Evolutionary conservation across 1,284 basidiomycete species (phyloP).

Genomic region (Melampsora abietis-canadensis): DNA sequence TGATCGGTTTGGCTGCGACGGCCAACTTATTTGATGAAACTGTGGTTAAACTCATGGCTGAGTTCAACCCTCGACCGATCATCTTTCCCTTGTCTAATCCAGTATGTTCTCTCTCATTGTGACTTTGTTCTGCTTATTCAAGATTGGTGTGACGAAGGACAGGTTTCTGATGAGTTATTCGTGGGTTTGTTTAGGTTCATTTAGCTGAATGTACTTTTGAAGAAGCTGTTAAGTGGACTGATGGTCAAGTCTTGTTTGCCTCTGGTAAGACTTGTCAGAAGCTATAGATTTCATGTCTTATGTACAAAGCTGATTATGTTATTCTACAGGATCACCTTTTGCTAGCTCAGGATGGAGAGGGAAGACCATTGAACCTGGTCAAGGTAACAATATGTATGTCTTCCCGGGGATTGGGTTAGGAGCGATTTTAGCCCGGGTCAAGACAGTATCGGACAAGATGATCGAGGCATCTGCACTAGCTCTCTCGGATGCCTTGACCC

Average conservation of each 20-base stretch:
- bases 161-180: neutral
- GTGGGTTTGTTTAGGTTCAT: conserved; percentile 19
- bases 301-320: neutral
- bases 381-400: conserved; percentile 75
- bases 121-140: neutral
- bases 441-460: conserved; percentile 56
- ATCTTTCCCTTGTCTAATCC: conserved; percentile 97
- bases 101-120: conserved; percentile 59
- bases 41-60: conserved; percentile 77
- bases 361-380: conserved; percentile 70
- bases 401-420: conserved; percentile 71
- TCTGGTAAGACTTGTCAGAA: conserved; percentile 56
- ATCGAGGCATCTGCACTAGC: conserved; percentile 63
- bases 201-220: conserved; percentile 67
- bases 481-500: conserved; percentile 70
- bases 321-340: conserved; percentile 71
- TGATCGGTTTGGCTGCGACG: conserved; percentile 85
- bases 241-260: conserved; percentile 66
- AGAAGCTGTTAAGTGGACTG: conserved; percentile 73
- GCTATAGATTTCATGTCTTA: neutral
- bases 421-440: conserved; percentile 56
- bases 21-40: conserved; percentile 73
- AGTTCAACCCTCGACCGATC: conserved; percentile 79
- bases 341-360: conserved; percentile 61
- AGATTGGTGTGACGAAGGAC: neutral